Base-by-base conservation (phyloP, 179 eudicot species). In the Spergularia azorica region DNA sequence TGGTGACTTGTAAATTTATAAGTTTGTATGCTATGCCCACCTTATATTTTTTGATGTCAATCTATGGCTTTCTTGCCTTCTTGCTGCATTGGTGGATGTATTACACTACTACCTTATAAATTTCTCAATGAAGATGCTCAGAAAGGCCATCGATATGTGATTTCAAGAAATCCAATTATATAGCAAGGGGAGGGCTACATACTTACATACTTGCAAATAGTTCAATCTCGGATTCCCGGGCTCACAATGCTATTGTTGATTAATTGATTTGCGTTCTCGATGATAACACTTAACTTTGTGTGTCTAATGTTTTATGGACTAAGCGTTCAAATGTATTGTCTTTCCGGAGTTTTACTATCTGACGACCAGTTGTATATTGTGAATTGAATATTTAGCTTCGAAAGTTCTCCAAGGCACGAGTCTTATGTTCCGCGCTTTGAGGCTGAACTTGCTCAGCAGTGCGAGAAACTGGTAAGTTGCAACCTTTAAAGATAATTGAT, bases 371-470 rank as follows among this genome's bases (percentile, higher is more conserved):
- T 68, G 41, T 60, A 71, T 20, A 57, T 46, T 75, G 21, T 21
- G 63, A 58, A 68, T 75, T 77, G 77, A 39, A 59, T 87, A 87
- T 67, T 81, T 65, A 93, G 99, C 88, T 95, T 95, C 67, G 97
- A 93, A 90, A 77, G 63, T 64, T 93, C 97, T 51, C 97, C 97
- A 9, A 90, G 97, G 78, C 95, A 95, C 77, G 95, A 93, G 67
- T 81, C 97, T 41, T 91, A 85, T 75, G 97, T 93, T 70, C 90
- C 90, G 16, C 93, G 90, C 74, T 95, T 93, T 86, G 99, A 93
- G 85, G 97, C 90, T 38, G 97, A 95, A 54, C 92, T 95, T 71
- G 91, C 90, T 79, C 94, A 93, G 77, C 93, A 86, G 79, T 95
- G 99, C 86, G 97, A 95, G 85, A 95, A 87, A 81, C 77, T 95